Base-by-base conservation (phyloP, 1,139 yeast species). In the Diutina pseudorugosa region DNA sequence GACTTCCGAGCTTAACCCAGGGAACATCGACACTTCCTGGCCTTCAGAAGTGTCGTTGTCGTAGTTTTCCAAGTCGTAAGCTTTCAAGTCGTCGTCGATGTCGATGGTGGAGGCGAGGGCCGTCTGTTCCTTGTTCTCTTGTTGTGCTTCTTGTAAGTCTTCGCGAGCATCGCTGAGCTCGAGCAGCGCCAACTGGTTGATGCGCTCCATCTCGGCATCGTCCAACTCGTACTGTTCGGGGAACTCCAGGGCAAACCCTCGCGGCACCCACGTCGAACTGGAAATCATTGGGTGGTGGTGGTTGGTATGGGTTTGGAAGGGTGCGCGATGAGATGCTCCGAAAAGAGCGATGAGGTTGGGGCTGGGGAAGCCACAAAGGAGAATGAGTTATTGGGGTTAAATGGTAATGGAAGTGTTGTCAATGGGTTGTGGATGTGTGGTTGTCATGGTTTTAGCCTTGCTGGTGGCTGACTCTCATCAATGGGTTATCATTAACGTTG, bases 231-330 rank as follows among this genome's bases (percentile, higher is more conserved):
- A 90, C 64, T 86, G 80, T 60, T 82, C 88, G 4, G 98, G 98
- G 64, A 85, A 87, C 66, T 91, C 97, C 43, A 95, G 80, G 30
- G 98, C 95, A 66, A 78, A 86, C 11, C 99, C 99, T 62, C 96
- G 80, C 51, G 98, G 98, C 40, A 93, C 96, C 98, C 98, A 93
- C 52, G 85, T 73, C 52, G 94, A 84, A 36, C 97, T 85, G 51
- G 98, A 90, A 59, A 93, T 84, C 96, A 94, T 90, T 42, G 33
- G 55, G 44, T n/a, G 9, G 20, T 9, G 23, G 47, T 12, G 1
- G 36, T n/a, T 23, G 25, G 25, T 30, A 30, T 30, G 36, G 36
- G 36, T 30, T 9, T 30, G n/a, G n/a, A 9, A 11, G n/a, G 33
- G 25, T 21, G 30, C 33, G 47, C 16, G 45, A 42, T 42, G 45